These are phyloP conservation scores for Gastrolobium villosum DNA, from an alignment of 306 rosid species.

Conservation along the genomic window DNA sequence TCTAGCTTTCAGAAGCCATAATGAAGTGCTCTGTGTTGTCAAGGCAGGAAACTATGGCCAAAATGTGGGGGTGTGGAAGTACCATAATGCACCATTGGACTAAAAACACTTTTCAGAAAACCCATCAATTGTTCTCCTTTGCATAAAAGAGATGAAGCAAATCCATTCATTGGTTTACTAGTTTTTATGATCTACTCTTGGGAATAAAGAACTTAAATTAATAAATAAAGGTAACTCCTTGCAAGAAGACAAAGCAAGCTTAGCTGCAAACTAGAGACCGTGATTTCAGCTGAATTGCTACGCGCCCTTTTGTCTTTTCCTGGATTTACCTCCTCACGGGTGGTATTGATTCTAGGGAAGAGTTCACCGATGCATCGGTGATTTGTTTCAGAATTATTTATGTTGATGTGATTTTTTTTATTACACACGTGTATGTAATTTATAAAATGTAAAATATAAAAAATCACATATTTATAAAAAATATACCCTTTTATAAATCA, in stretches of 20 bases:
- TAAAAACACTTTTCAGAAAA: not conserved
- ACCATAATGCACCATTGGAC: conserved; percentile 15
- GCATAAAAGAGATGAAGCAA: not conserved
- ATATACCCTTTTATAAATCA: no score
- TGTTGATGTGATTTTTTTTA: no score
- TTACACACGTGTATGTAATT: no score
- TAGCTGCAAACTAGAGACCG: conserved; percentile 22
- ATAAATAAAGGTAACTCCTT: not conserved
- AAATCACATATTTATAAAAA: no score
- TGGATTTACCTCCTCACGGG: conserved; percentile 40
- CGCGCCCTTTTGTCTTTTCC: conserved; percentile 3
- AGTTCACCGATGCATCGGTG: no score
- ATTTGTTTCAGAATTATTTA: no score
- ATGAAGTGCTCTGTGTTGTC: conserved; percentile 28
- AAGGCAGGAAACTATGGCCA: conserved; percentile 33
- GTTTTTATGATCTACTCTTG: conserved; percentile 4
- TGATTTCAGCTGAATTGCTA: conserved; percentile 43
- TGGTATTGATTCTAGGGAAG: no score
- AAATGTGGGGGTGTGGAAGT: conserved; percentile 32
- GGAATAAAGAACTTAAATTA: not conserved
- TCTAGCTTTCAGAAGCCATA: not conserved
- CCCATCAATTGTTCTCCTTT: conserved; percentile 7
- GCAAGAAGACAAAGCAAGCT: conserved; percentile 19
- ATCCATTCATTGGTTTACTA: not conserved
- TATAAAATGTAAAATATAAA: no score